phyloP scores from a whole-genome alignment of 2,329 filamentous ascomycete species.

The Talaromyces atroroseus region DNA sequence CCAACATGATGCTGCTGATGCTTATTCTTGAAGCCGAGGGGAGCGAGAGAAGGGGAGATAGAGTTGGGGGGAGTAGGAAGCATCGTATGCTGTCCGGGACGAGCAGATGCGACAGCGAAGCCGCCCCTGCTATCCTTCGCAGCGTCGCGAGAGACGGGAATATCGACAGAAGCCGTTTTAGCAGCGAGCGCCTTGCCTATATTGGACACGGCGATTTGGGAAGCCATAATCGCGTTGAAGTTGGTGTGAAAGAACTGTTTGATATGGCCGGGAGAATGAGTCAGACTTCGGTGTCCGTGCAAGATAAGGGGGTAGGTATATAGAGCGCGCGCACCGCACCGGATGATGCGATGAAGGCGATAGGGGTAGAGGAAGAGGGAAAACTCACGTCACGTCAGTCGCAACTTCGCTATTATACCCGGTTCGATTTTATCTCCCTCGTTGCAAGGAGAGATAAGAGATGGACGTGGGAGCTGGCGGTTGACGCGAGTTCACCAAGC shows the following conservation, averaged over 20 bases:
- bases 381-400: constrained; percentile 13
- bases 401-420: constrained; percentile 8
- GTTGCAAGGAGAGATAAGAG: constrained; percentile 1
- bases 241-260: constrained; percentile 9
- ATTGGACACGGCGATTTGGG: constrained; percentile 38
- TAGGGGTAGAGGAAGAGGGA: constrained; percentile 1
- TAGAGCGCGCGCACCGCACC: background rate
- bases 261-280: constrained; percentile 6
- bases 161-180: constrained; percentile 47
- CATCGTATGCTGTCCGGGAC: constrained; percentile 31
- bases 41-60: constrained; percentile 80
- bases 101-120: constrained; percentile 32
- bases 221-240: constrained; percentile 37
- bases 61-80: constrained; percentile 92
- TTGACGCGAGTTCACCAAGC: background rate
- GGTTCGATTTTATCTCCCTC: constrained; percentile 4
- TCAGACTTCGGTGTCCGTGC: constrained; percentile 12
- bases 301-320: constrained; percentile 12
- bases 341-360: background rate
- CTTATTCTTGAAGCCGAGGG: constrained; percentile 70
- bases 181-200: constrained; percentile 47
- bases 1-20: constrained; percentile 18
- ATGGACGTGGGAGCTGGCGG: background rate
- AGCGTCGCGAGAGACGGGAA: constrained; percentile 40
- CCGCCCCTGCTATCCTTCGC: constrained; percentile 27